Percentiles rank a stretch among this genome's conserved stretches.
Evolutionary conservation across 176 grass and related monocot species (phyloP).

Genomic region (Luzula sylvatica): DNA sequence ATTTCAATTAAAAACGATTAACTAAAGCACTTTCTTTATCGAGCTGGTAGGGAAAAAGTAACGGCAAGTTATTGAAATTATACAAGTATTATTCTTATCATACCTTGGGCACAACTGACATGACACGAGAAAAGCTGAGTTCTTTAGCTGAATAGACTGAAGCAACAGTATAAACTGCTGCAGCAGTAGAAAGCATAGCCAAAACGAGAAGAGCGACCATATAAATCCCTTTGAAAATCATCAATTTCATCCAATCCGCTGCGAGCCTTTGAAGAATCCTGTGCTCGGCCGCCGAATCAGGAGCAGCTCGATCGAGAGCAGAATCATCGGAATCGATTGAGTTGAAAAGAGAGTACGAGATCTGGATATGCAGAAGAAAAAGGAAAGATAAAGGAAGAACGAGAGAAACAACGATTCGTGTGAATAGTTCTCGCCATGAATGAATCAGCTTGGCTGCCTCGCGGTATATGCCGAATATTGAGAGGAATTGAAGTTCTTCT

Average conservation of each 20-base stretch:
- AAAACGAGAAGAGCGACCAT: constrained; percentile 70
- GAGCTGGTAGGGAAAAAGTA: neutral
- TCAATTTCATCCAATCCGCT: constrained; percentile 41
- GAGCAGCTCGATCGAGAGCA: constrained; percentile 40
- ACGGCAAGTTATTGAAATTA: neutral
- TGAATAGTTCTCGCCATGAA: constrained; percentile 51
- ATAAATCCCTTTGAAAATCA: constrained; percentile 81
- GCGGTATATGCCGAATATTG: constrained; percentile 33
- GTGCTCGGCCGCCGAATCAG: constrained; percentile 36
- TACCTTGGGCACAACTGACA: constrained; percentile 67
- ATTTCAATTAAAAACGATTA: neutral
- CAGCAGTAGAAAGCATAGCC: constrained; percentile 75
- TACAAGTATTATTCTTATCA: neutral
- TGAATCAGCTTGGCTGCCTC: constrained; percentile 33
- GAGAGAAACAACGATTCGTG: constrained; percentile 53
- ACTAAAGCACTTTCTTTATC: neutral
- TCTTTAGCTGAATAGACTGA: constrained; percentile 84
- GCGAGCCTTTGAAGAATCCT: constrained; percentile 38
- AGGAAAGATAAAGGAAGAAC: constrained; percentile 63
- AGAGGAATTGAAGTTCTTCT: constrained; percentile 89
- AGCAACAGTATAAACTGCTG: constrained; percentile 78
- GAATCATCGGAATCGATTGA: constrained; percentile 60
- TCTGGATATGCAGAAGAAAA: constrained; percentile 73
- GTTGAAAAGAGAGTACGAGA: constrained; percentile 68
- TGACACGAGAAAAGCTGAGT: constrained; percentile 64